A percentile compares a stretch with the other conserved stretches of the same genome.
phyloP scores from a whole-genome alignment of 129 eudicot genomes.

The Centella asiatica region DNA sequence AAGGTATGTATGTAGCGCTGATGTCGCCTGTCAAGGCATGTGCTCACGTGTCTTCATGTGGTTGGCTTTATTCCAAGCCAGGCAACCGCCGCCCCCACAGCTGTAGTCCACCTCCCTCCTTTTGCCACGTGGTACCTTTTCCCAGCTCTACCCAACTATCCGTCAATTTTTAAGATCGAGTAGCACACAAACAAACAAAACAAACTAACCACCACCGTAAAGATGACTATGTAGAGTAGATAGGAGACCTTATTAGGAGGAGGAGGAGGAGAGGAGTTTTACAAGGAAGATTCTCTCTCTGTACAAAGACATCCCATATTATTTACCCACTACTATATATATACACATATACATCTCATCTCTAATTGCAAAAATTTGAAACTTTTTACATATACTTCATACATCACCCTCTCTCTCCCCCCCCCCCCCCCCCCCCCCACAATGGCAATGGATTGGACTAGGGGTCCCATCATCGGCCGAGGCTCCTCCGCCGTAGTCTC shows the following conservation, averaged over 20 bases:
- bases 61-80: constrained; percentile 28
- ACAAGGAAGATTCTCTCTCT: constrained; percentile 27
- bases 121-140: constrained; percentile 42
- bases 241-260: neutral
- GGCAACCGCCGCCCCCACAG: constrained; percentile 48
- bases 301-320: constrained; percentile 11
- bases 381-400: neutral
- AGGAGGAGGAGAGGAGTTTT: neutral
- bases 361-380: neutral
- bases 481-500: constrained; percentile 76
- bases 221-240: neutral
- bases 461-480: constrained; percentile 62
- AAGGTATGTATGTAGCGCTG: constrained; percentile 4
- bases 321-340: neutral
- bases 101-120: constrained; percentile 27
- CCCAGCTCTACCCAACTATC: constrained; percentile 21
- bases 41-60: constrained; percentile 58
- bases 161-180: neutral
- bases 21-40: constrained; percentile 31
- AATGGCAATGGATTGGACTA: constrained; percentile 57
- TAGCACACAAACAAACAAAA: neutral
- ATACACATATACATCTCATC: neutral
- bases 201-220: too few relatives aligned
- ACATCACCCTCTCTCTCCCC: neutral
- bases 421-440: too few relatives aligned